Conservation (phyloP, 2,329 filamentous ascomycete species). For the Xylaria sp. region DNA sequence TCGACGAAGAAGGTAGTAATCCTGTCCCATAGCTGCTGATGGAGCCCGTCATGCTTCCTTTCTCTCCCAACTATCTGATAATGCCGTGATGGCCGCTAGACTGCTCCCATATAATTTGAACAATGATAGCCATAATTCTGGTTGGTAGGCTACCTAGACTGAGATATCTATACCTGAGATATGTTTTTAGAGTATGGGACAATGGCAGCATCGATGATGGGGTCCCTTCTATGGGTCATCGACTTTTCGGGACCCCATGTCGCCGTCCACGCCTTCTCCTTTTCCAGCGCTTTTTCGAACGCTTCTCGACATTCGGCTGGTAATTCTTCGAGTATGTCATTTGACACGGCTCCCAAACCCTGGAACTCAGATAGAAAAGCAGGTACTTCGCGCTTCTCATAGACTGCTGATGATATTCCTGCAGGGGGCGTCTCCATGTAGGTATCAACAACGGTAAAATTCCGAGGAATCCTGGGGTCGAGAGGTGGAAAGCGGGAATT, state of each 20-base stretch:
- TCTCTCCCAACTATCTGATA: too few species aligned
- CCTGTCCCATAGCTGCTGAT: too few species aligned
- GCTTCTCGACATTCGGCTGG: slow-evolving; percentile 73
- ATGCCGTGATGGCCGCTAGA: too few species aligned
- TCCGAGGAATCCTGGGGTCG: slow-evolving; percentile 56
- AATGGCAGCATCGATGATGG: slow-evolving; percentile 68
- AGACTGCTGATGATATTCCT: slow-evolving; percentile 53
- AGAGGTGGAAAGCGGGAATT: slow-evolving; percentile 53
- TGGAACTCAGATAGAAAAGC: slow-evolving; percentile 59
- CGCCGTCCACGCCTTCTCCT: slow-evolving; percentile 74
- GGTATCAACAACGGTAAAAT: slow-evolving; percentile 62
- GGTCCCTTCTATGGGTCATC: slow-evolving; percentile 57
- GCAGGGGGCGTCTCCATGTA: slow-evolving; percentile 58
- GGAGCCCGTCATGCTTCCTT: too few species aligned
- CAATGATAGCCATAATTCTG: not conserved
- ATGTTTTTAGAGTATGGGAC: slow-evolving; percentile 58
- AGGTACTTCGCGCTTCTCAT: slow-evolving; percentile 49
- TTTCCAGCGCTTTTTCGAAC: slow-evolving; percentile 69
- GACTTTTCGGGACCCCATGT: slow-evolving; percentile 74
- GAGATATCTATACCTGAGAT: slow-evolving; percentile 30
- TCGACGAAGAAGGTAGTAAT: too few species aligned
- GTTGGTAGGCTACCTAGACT: not conserved
- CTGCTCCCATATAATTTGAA: not conserved
- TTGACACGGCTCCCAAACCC: slow-evolving; percentile 67
- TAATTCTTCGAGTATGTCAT: slow-evolving; percentile 69